Conservation (phyloP, 805 yeast species). For the Saturnispora besseyi region DNA sequence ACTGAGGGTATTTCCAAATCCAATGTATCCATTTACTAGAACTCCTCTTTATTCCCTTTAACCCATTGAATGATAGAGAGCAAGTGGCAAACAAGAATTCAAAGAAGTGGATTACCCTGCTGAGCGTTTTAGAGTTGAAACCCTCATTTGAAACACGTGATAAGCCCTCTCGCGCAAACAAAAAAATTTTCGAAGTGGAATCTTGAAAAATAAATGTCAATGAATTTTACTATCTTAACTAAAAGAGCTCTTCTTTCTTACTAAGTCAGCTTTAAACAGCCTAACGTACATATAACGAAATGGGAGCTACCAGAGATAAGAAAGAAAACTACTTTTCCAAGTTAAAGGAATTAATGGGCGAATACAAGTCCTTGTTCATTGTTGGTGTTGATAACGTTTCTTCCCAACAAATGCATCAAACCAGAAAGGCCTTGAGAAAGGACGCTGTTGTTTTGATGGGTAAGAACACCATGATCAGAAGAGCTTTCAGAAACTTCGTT, state of each 20-base stretch:
- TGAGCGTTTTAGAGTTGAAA: not conserved
- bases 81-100: not conserved
- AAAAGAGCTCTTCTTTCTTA: not conserved
- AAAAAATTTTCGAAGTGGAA: not conserved
- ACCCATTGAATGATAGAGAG: not conserved
- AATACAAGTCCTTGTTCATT: constrained; percentile 95
- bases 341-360: constrained; percentile 91
- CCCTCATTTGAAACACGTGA: constrained; percentile 6
- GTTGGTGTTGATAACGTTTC: constrained; percentile 99
- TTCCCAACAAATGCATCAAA: constrained; percentile 99
- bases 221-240: too few species aligned
- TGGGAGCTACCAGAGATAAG: constrained; percentile 99
- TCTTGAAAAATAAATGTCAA: not conserved
- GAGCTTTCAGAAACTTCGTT: constrained; percentile 96
- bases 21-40: not conserved
- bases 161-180: not conserved
- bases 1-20: not conserved
- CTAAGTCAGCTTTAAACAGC: constrained; percentile 68
- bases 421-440: constrained; percentile 94
- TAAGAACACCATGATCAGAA: constrained; percentile 99
- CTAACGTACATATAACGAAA: constrained; percentile 83
- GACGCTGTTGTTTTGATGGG: constrained; percentile 97
- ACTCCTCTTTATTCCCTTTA: not conserved
- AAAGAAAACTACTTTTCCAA: constrained; percentile 91
- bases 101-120: too few species aligned